phyloP scores from a whole-genome alignment of 495 filamentous ascomycete genomes.

The Penicillium silybi region DNA sequence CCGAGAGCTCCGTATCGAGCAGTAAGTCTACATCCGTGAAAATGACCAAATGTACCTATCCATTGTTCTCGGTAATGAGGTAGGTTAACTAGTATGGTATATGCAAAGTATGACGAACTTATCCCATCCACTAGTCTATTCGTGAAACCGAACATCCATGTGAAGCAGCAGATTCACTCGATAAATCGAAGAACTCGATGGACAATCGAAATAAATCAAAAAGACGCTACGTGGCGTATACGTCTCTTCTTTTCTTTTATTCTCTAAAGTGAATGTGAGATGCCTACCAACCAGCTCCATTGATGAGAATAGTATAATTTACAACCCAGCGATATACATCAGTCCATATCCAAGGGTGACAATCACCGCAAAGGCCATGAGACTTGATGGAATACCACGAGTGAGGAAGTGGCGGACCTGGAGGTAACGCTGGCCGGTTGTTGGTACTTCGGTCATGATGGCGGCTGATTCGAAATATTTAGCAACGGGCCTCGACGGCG shows the following conservation, averaged over 20 bases:
- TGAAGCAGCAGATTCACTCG: neutral
- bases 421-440: conserved; percentile 87
- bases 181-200: neutral
- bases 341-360: conserved; percentile 82
- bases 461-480: conserved; percentile 57
- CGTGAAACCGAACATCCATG: neutral
- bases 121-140: neutral
- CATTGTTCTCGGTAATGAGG: neutral
- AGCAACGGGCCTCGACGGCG: conserved; percentile 8
- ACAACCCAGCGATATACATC: conserved; percentile 77
- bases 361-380: conserved; percentile 78
- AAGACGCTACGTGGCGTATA: neutral
- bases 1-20: neutral
- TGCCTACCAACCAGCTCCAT: neutral
- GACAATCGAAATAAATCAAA: neutral
- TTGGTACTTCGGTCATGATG: conserved; percentile 97
- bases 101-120: neutral
- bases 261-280: neutral
- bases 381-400: conserved; percentile 77
- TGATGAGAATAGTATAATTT: conserved; percentile 5
- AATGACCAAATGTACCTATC: neutral
- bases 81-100: neutral
- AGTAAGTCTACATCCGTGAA: neutral
- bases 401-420: conserved; percentile 91
- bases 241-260: neutral